Evolutionary conservation across 805 yeast species (phyloP), one percentile per base, ranked within the genome.

Genomic region (Sporopachydermia quercuum): DNA sequence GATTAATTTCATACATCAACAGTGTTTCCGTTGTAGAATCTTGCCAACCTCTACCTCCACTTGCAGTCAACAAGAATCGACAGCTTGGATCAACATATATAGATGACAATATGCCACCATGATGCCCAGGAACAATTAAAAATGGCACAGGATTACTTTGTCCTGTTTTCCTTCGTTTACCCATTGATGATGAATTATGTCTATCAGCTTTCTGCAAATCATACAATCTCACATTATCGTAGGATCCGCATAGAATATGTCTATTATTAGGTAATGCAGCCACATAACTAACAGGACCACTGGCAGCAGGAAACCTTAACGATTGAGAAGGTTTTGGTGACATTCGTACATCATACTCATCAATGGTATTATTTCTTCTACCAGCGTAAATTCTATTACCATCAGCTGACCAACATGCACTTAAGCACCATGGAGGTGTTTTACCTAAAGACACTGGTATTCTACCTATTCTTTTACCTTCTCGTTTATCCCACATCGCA

Each of bases 1-100:
- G 58, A 40, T 76, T 76, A 19, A 87, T 78, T 47, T 84, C 94
- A 55, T 87, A 89, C 16, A 85, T 66, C 48, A 86, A 68, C 5
- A 81, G 81, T n/a, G 76, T 71, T 43, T 86, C 96, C 1, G 91
- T 78, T 16, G 79, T 70, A 30, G 66, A 62, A 3, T 94, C 86
- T 48, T 79, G 86, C 96, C 96, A 89, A 3, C 98, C 98, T 51
- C 96, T 70, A 45, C 82, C 84, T 5, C 98, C 98, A 54, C 94
- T 80, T 1, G 96, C 78, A 51, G 94, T 79, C 4, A 89, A 70
- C 78, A 91, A 67, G 55, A 82, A 91, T 45, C 91, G 62, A 34
- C 93, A 84, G 2, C 91, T 79, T 19, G 89, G 89, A 56, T 89
- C 97, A 16, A 87, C 78, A 40, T 73, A 66, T 45, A 91, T 61